Base-by-base conservation (phyloP, 345 rosid species). In the Hibiscus mutabilis region DNA sequence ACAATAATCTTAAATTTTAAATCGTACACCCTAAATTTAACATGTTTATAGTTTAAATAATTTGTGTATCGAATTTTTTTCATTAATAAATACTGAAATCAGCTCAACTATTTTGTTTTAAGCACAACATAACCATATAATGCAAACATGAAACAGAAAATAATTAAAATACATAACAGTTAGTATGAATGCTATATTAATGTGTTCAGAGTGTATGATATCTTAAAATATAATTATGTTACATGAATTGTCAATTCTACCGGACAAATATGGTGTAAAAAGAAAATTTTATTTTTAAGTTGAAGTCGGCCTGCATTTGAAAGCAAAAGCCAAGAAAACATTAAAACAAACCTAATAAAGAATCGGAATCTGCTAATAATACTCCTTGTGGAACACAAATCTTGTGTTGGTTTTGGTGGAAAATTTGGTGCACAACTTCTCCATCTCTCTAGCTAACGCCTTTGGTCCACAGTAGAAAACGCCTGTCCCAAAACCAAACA, bases 351-450 rank as follows among this genome's bases (percentile, higher is more conserved):
- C 12, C 47, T 14, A 1, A 18, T 2, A 63, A 40, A 40, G 10
- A n/a, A 12, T 42, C 29, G 3, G 16, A 8, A 27, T 47, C 1
- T 4, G 12, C 47, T 78, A 87, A 59, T 80, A 87, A 66, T 84
- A 78, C 68, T 87, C 91, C 68, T 87, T 85, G 79, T 85, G 91
- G 73, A 85, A 87, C 2, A 85, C 87, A 73, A 83, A 85, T 80
- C 84, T 77, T 2, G 86, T 83, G 2, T 75, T 69, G 24, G 87
- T 82, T 68, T 49, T 82, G 78, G 80, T 75, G 29, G 91, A 85
- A 77, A 83, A 82, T 60, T 82, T 79, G 80, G 77, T 77, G 84
- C 87, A 83, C 76, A 87, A 12, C 29, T 66, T 49, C 80, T 83
- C 79, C 83, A 87, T 56, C 72, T 85, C 87, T 55, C 79, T 76